These are phyloP conservation scores for Camellia japonica DNA, from an alignment of 148 eudicot species.

Conservation along the genomic window DNA sequence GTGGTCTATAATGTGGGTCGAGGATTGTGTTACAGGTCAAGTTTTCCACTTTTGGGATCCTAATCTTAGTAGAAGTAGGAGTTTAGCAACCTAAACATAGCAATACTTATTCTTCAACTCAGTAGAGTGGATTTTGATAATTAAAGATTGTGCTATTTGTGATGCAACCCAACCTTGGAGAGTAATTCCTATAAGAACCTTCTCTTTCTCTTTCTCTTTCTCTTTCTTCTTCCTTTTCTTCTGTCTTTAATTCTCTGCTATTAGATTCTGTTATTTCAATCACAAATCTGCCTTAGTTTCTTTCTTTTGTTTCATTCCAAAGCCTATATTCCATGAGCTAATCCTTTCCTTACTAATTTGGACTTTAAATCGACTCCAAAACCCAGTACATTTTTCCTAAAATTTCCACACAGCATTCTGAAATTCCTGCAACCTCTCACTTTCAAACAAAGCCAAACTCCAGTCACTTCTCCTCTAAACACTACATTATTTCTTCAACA, in stretches of 20 bases:
- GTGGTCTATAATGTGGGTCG: too few relatives aligned
- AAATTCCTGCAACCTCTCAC: neutral
- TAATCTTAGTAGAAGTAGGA: too few relatives aligned
- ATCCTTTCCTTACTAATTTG: neutral
- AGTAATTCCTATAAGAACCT: neutral
- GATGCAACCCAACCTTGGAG: neutral
- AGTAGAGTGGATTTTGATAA: too few relatives aligned
- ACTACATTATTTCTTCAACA: neutral
- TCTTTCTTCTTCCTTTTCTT: neutral
- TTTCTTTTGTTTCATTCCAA: neutral
- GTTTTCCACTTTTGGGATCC: too few relatives aligned
- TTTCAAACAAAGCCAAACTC: neutral
- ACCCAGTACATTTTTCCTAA: neutral
- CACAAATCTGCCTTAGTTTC: neutral
- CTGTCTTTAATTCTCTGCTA: neutral
- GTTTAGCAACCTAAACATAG: too few relatives aligned
- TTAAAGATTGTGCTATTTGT: too few relatives aligned
- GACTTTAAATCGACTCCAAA: neutral
- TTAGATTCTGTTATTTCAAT: neutral
- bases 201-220: neutral
- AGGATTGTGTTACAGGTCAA: too few relatives aligned
- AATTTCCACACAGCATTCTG: neutral
- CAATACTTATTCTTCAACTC: too few relatives aligned
- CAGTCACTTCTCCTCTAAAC: neutral
- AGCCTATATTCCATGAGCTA: neutral